Base-by-base conservation (phyloP, 1,284 basidiomycete species). In the Trichosporon sp. region DNA sequence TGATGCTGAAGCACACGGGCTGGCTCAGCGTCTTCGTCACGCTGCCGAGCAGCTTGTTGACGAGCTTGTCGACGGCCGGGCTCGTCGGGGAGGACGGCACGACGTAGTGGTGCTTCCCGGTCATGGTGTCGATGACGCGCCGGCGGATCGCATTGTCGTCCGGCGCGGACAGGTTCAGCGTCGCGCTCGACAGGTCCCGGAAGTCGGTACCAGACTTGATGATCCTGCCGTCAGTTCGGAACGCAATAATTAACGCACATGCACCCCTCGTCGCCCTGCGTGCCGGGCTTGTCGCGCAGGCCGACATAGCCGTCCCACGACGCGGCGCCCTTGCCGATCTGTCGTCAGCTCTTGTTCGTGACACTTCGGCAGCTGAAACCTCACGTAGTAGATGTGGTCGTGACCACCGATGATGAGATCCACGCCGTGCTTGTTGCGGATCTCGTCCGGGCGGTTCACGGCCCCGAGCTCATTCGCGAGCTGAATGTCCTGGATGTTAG, bases 141-240 rank as follows among this genome's bases (percentile, higher is more conserved):
- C 82, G 86, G 70, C 94, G 87, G 1, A 92, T 82, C 1, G 88
- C 89, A 38, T 84, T 79, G 0, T 89, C 87, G 1, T 77, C 73
- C 1, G 89, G 86, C 64, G 88, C 84, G 38, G 85, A 84, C 2
- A 96, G 83, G 68, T 89, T 87, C 21, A 96, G 82, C 0, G 81
- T 84, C 53, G 94, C 84, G 71, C 92, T 90, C 64, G 91, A 92
- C 29, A 96, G 83, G 73, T 96, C 93, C 35, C 92, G 88, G 80
- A 97, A 97, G 82, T 97, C 93, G 5, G 91, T 92, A 5, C 94
- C 94, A 73, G 91, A 93, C 81, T 97, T 97, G 74, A 83, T 81
- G n/a, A 95, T 72, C 9, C 78, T 77, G 65, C 15, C 9, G 62
- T 69, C 3, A 72, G 65, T 25, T 9, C 25, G 8, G 8, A 9